Evolutionary conservation across 2,329 filamentous ascomycete species (phyloP).

Genomic region (Huntiella omanensis): DNA sequence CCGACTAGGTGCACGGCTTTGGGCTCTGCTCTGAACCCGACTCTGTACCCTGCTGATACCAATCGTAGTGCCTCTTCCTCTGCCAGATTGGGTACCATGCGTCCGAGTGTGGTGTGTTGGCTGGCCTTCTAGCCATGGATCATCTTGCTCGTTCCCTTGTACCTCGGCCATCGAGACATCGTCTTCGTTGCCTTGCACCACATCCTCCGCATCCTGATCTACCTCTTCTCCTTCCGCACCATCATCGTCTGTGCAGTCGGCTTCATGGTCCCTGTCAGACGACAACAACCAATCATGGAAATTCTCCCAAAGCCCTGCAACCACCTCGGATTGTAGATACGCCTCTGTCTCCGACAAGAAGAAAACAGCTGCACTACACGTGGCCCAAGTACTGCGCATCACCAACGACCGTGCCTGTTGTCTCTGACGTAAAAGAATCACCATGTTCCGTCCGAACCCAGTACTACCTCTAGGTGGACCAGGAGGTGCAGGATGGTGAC

Average conservation of each 20-base stretch:
- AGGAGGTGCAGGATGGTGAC: slow-evolving; percentile 56
- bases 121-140: slow-evolving; percentile 16
- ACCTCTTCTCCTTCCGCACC: background rate
- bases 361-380: slow-evolving; percentile 70
- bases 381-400: slow-evolving; percentile 79
- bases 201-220: background rate
- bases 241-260: slow-evolving; percentile 4
- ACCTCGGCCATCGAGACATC: slow-evolving; percentile 1
- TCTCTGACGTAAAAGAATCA: slow-evolving; percentile 43
- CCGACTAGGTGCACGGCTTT: background rate
- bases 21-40: background rate
- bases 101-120: slow-evolving; percentile 12
- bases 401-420: slow-evolving; percentile 42
- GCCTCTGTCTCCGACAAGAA: slow-evolving; percentile 73
- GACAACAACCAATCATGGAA: slow-evolving; percentile 57
- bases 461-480: slow-evolving; percentile 44
- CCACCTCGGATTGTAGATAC: slow-evolving; percentile 80
- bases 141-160: slow-evolving; percentile 13
- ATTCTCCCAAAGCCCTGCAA: slow-evolving; percentile 61
- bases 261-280: slow-evolving; percentile 17
- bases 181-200: background rate
- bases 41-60: background rate
- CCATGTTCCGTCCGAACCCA: slow-evolving; percentile 37
- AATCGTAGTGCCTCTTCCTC: background rate
- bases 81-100: background rate